These are phyloP conservation scores for Sclerotinia minor DNA, from an alignment of 2,329 filamentous ascomycete species.

Conservation along the genomic window DNA sequence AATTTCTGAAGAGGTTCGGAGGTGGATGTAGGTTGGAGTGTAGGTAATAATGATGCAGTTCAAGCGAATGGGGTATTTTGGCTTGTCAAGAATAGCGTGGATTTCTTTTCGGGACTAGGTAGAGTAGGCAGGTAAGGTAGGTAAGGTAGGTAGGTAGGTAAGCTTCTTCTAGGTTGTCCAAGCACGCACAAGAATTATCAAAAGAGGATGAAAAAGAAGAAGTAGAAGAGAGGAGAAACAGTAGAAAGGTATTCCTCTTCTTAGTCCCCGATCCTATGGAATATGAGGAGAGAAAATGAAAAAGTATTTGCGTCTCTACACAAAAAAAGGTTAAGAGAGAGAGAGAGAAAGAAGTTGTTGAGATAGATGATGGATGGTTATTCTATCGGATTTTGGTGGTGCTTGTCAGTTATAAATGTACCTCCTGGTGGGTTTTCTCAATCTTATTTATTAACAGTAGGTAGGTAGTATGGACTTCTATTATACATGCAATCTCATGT, in stretches of 20 bases:
- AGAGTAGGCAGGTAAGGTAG: no score
- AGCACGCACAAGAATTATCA: no score
- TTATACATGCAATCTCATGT: neutral
- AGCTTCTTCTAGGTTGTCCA: no score
- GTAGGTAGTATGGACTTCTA: neutral
- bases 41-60: constrained; percentile 18
- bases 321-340: no score
- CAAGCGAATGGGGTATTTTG: constrained; percentile 18
- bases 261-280: no score
- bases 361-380: neutral
- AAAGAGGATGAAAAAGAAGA: no score
- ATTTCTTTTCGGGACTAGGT: neutral
- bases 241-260: no score
- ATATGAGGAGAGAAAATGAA: no score
- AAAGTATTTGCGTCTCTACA: no score
- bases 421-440: neutral
- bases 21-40: constrained; percentile 5
- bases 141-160: no score
- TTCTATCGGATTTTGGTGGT: neutral
- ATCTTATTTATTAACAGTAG: neutral
- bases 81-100: neutral
- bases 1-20: constrained; percentile 15
- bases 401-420: neutral
- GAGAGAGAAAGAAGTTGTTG: no score
- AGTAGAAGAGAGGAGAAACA: no score